Conservation (phyloP, 2,329 filamentous ascomycete genomes). For the Alternaria angustiovoidea region DNA sequence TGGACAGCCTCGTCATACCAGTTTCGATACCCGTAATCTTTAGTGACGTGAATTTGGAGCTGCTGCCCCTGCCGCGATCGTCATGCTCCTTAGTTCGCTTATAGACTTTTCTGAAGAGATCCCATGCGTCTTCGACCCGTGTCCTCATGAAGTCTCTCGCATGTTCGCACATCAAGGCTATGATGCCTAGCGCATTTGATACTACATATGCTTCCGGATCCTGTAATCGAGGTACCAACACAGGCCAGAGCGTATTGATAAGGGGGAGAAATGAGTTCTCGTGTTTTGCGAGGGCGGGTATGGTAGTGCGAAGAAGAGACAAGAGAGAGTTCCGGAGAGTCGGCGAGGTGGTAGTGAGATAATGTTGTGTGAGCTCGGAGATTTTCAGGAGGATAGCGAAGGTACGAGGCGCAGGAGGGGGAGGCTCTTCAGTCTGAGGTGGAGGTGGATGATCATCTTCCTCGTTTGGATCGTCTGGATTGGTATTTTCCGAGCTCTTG, state of each 20-base stretch:
- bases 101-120: constrained; percentile 53
- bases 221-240: constrained; percentile 72
- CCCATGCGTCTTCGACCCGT: constrained; percentile 79
- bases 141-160: constrained; percentile 83
- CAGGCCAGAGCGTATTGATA: constrained; percentile 90
- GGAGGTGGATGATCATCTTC: constrained; percentile 38
- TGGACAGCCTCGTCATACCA: constrained; percentile 9
- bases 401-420: constrained; percentile 74
- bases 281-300: constrained; percentile 74
- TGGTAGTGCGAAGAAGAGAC: constrained; percentile 75
- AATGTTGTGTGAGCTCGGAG: constrained; percentile 83
- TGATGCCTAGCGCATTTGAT: constrained; percentile 72
- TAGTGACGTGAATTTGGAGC: constrained; percentile 3
- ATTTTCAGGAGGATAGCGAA: constrained; percentile 85
- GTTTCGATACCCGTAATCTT: constrained; percentile 12
- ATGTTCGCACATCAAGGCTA: constrained; percentile 72
- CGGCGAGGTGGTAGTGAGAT: constrained; percentile 85
- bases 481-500: constrained; percentile 38
- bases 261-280: constrained; percentile 87
- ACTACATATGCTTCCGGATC: constrained; percentile 74
- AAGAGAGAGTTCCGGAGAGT: constrained; percentile 81
- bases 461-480: constrained; percentile 44
- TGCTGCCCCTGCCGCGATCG: background rate
- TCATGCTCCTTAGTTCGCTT: constrained; percentile 25
- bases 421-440: constrained; percentile 54